phyloP scores from a whole-genome alignment of 176 grass and related monocot species.

The Luzula sylvatica region DNA sequence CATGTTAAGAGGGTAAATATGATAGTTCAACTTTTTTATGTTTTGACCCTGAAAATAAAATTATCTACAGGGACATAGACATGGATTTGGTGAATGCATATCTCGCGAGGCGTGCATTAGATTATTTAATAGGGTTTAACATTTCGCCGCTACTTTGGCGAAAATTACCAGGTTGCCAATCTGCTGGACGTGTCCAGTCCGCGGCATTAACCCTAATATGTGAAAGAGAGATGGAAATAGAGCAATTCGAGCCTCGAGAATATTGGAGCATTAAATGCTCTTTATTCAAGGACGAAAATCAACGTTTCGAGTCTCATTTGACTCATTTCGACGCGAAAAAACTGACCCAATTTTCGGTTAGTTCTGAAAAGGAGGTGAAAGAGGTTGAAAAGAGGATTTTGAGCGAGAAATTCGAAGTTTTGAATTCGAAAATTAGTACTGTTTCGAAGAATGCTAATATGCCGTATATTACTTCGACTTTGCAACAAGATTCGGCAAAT shows the following conservation, averaged over 20 bases:
- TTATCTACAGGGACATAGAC: slow-evolving; percentile 47
- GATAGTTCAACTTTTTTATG: no score
- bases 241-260: slow-evolving; percentile 61
- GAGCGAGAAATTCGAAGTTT: slow-evolving; percentile 55
- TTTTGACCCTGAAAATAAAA: no score
- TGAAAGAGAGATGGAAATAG: slow-evolving; percentile 82
- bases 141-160: slow-evolving; percentile 96
- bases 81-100: slow-evolving; percentile 97
- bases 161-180: slow-evolving; percentile 90
- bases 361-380: slow-evolving; percentile 42
- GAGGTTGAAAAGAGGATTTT: slow-evolving; percentile 48
- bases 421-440: slow-evolving; percentile 59
- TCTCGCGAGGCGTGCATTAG: slow-evolving; percentile 82
- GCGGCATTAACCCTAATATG: slow-evolving; percentile 87
- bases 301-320: slow-evolving; percentile 41
- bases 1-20: no score
- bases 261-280: slow-evolving; percentile 57
- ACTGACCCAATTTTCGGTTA: slow-evolving; percentile 70
- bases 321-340: slow-evolving; percentile 66
- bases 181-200: slow-evolving; percentile 90
- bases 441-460: slow-evolving; percentile 58
- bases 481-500: slow-evolving; percentile 86
- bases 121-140: slow-evolving; percentile 95
- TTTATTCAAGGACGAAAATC: background rate
- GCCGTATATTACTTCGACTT: slow-evolving; percentile 95